Evolutionary conservation across 495 filamentous ascomycete species (phyloP).

Genomic region (Oidiodendron maius): DNA sequence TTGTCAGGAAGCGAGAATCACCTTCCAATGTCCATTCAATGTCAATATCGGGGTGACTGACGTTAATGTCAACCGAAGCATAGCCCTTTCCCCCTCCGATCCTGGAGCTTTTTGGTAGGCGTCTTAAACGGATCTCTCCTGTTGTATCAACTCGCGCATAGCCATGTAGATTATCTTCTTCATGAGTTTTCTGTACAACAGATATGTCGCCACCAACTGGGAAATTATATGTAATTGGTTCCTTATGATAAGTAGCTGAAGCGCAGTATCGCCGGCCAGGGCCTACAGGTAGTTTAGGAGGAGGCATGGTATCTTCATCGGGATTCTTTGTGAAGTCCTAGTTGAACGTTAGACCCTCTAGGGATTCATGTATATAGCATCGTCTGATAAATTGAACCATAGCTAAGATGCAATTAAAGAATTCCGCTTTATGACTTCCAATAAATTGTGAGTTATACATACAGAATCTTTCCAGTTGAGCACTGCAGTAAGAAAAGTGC

Average conservation of each 20-base stretch:
- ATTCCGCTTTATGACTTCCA: background rate
- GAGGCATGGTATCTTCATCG: background rate
- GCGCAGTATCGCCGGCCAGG: constrained; percentile 10
- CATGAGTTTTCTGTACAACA: constrained; percentile 12
- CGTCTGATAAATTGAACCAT: no score
- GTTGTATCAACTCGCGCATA: background rate
- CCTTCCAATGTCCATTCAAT: constrained; percentile 12
- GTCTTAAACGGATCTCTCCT: constrained; percentile 15
- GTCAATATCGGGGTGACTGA: constrained; percentile 10
- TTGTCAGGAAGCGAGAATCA: constrained; percentile 7
- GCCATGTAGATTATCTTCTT: background rate
- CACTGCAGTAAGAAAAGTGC: background rate
- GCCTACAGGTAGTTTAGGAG: constrained; percentile 9
- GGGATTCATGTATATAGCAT: no score
- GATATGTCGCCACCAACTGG: constrained; percentile 3
- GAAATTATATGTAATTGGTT: constrained; percentile 9
- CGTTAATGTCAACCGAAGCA: constrained; percentile 14
- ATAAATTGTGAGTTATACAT: background rate
- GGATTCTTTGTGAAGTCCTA: no score
- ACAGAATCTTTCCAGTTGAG: background rate
- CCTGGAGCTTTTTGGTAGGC: constrained; percentile 8
- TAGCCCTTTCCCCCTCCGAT: constrained; percentile 7
- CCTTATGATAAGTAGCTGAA: constrained; percentile 6
- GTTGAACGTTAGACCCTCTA: no score
- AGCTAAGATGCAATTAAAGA: no score